phyloP scores from a whole-genome alignment of 2,329 filamentous ascomycete genomes.

The Camptophora hylomeconis region DNA sequence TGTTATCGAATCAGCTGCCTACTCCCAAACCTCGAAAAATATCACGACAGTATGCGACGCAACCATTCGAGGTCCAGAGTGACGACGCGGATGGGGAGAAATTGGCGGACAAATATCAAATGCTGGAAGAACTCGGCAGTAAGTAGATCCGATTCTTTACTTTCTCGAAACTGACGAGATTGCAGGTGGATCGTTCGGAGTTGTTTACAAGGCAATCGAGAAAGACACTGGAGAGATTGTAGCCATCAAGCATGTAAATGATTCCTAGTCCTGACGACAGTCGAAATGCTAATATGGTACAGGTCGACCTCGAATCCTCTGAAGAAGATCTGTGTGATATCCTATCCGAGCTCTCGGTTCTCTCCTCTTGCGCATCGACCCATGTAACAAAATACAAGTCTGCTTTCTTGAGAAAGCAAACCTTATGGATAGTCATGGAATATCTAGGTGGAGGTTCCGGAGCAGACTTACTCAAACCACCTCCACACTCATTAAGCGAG shows the following conservation, averaged over 20 bases:
- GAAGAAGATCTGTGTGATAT: constrained; percentile 98
- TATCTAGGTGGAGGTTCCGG: constrained; percentile 91
- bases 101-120: constrained; percentile 65
- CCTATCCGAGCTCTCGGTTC: constrained; percentile 87
- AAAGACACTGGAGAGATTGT: constrained; percentile 82
- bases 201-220: constrained; percentile 94
- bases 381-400: constrained; percentile 94
- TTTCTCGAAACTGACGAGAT: constrained; percentile 39
- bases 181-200: constrained; percentile 90
- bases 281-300: too few relatives aligned
- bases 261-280: constrained; percentile 1
- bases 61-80: constrained; percentile 13
- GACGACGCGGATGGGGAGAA: constrained; percentile 15
- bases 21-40: too few relatives aligned
- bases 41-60: too few relatives aligned
- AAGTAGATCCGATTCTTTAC: constrained; percentile 30
- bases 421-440: constrained; percentile 99
- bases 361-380: constrained; percentile 83
- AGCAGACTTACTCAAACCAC: constrained; percentile 59
- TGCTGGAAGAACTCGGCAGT: constrained; percentile 92
- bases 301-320: constrained; percentile 98
- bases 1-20: too few relatives aligned
- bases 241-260: constrained; percentile 83
- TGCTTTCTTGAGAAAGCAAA: constrained; percentile 89
- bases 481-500: constrained; percentile 49